A percentile compares a stretch with the other conserved stretches of the same genome.
Conservation (phyloP, 306 rosid species). For the Fragaria ananassa region DNA sequence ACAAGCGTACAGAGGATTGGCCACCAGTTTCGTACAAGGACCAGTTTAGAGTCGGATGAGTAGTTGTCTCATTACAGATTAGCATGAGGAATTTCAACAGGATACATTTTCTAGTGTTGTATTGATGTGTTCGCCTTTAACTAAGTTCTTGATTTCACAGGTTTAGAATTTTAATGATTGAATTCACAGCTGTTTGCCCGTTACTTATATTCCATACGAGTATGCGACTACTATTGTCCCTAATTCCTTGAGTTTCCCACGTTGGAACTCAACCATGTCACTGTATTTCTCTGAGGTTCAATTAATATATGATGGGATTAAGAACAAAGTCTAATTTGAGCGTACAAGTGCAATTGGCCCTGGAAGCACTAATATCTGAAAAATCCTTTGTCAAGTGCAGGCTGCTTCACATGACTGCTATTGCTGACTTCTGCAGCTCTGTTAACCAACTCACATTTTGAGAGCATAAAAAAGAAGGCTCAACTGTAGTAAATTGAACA, state of each 20-base stretch:
- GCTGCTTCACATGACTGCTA: background rate
- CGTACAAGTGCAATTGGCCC: background rate
- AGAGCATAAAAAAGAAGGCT: background rate
- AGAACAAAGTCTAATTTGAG: background rate
- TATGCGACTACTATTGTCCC: background rate
- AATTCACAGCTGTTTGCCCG: background rate
- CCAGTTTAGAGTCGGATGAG: conserved; percentile 40
- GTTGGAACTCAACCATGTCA: background rate
- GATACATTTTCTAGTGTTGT: background rate
- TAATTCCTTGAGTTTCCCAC: background rate
- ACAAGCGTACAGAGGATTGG: conserved; percentile 43
- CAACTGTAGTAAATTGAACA: background rate
- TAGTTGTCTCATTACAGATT: background rate
- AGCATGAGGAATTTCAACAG: background rate
- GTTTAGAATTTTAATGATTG: background rate
- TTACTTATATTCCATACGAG: background rate
- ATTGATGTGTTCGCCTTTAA: background rate
- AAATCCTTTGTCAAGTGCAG: background rate
- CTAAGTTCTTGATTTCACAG: background rate
- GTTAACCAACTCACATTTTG: background rate
- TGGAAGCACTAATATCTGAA: background rate
- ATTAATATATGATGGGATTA: no score
- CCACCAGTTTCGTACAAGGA: conserved; percentile 68
- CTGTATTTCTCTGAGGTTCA: background rate
- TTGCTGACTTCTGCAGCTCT: background rate